Percentiles rank a stretch among this genome's conserved stretches.
Evolutionary conservation across 768 basidiomycete genomes (phyloP).

Genomic region (Amanita muscaria): DNA sequence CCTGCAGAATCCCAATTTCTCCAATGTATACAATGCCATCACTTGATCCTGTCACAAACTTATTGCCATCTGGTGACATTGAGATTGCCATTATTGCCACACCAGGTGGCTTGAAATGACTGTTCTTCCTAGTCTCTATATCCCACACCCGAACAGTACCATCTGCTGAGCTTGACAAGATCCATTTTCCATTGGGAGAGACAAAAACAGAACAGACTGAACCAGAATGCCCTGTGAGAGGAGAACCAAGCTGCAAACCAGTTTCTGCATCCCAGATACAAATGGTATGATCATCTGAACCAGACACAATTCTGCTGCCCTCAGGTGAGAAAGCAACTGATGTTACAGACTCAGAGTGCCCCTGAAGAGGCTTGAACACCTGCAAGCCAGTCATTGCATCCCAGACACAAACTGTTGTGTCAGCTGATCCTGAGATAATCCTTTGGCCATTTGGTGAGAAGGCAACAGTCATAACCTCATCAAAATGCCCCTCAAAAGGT

Average conservation of each 20-base stretch:
- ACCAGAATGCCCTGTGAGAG: too few relatives aligned
- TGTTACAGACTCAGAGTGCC: background rate
- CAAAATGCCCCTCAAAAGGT: background rate
- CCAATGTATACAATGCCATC: too few relatives aligned
- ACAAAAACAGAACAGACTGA: slow-evolving; percentile 1
- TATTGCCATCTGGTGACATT: too few relatives aligned
- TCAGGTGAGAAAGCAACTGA: too few relatives aligned
- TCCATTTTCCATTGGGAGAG: slow-evolving; percentile 1
- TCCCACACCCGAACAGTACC: background rate
- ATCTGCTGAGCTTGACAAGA: background rate
- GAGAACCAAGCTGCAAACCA: too few relatives aligned
- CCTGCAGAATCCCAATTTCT: too few relatives aligned
- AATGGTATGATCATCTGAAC: too few relatives aligned
- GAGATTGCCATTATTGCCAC: too few relatives aligned
- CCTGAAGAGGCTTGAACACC: background rate
- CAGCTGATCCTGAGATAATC: slow-evolving; percentile 4
- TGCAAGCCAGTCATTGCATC: background rate
- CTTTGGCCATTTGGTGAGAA: slow-evolving; percentile 2
- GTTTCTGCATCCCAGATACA: too few relatives aligned
- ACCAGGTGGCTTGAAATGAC: too few relatives aligned
- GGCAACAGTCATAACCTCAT: background rate
- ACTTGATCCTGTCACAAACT: too few relatives aligned
- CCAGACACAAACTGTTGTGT: background rate
- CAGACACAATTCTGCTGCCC: too few relatives aligned
- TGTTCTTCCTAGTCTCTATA: background rate